Conservation (phyloP, 2,329 filamentous ascomycete species). For the Pyrenophora seminiperda region DNA sequence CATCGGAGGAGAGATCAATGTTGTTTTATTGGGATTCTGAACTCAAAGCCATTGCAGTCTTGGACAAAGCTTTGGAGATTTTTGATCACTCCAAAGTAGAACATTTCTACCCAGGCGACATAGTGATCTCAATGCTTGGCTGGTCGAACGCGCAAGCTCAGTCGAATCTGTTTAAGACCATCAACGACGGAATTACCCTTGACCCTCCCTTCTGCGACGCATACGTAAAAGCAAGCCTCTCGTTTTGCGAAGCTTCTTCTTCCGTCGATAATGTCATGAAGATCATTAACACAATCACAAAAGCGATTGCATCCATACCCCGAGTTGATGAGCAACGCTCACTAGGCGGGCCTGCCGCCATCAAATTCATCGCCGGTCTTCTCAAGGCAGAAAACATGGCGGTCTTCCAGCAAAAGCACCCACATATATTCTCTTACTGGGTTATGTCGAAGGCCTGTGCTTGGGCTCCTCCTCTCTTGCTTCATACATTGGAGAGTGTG, state of each 20-base stretch:
- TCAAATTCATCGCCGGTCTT: conserved; percentile 37
- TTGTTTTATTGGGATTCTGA: conserved; percentile 38
- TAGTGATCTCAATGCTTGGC: conserved; percentile 41
- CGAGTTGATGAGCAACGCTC: conserved; percentile 22
- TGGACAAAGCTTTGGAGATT: conserved; percentile 44
- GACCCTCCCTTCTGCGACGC: conserved; percentile 34
- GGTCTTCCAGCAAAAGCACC: conserved; percentile 23
- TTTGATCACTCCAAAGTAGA: conserved; percentile 40
- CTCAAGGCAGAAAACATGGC: conserved; percentile 29
- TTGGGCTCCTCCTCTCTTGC: conserved; percentile 34
- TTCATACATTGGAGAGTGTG: conserved; percentile 38
- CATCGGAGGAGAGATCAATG: conserved; percentile 26
- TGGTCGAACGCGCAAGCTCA: conserved; percentile 24
- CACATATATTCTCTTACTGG: conserved; percentile 30
- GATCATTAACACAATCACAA: conserved; percentile 30
- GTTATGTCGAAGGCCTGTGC: conserved; percentile 23
- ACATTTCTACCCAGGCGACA: conserved; percentile 42
- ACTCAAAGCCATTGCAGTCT: conserved; percentile 35
- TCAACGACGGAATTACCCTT: conserved; percentile 38
- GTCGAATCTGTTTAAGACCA: conserved; percentile 27
- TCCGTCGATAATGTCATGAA: conserved; percentile 17
- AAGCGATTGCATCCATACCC: conserved; percentile 18
- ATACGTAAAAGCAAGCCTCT: conserved; percentile 40
- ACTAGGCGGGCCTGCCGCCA: conserved; percentile 30
- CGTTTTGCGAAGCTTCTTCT: conserved; percentile 37